Evolutionary conservation across 805 yeast genomes (phyloP).

Genomic region (Metschnikowia koreensis): DNA sequence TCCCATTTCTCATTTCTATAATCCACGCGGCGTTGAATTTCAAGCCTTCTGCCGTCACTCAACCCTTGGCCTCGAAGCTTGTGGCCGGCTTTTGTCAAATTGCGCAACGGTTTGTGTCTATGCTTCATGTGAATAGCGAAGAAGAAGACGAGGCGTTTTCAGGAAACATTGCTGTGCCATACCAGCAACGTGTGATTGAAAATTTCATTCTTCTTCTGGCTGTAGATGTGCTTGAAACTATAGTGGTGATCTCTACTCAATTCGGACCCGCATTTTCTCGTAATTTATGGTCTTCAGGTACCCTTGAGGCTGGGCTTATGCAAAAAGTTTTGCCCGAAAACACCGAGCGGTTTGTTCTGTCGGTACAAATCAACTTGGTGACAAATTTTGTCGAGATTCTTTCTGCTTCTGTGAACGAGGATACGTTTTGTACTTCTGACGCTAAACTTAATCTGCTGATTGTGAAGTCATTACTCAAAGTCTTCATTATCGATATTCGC

Average conservation of each 20-base stretch:
- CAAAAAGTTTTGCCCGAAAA: conserved; percentile 47
- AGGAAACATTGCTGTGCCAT: conserved; percentile 29
- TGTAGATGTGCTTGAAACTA: conserved; percentile 55
- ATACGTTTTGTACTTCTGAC: conserved; percentile 8
- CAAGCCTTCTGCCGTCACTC: conserved; percentile 59
- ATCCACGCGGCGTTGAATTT: conserved; percentile 55
- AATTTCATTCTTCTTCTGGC: conserved; percentile 49
- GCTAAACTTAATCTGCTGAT: conserved; percentile 4
- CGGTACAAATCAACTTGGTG: conserved; percentile 48
- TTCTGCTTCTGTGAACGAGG: conserved; percentile 35
- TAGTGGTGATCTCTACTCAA: conserved; percentile 30
- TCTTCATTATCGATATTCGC: conserved; percentile 43
- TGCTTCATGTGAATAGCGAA: conserved; percentile 22
- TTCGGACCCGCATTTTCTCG: conserved; percentile 22
- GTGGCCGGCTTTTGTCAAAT: conserved; percentile 18
- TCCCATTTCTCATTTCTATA: conserved; percentile 62
- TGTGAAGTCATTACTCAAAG: conserved; percentile 32
- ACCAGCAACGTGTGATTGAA: conserved; percentile 44
- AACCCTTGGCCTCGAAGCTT: conserved; percentile 25
- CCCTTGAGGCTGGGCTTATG: conserved; percentile 31
- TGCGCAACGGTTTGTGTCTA: conserved; percentile 21
- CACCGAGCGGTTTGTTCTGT: conserved; percentile 39
- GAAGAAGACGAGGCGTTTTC: conserved; percentile 28
- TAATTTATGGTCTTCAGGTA: conserved; percentile 28
- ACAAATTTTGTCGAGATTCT: conserved; percentile 54